Conservation (phyloP, 2,329 filamentous ascomycete genomes). For the Ceratocystis alfenasii region DNA sequence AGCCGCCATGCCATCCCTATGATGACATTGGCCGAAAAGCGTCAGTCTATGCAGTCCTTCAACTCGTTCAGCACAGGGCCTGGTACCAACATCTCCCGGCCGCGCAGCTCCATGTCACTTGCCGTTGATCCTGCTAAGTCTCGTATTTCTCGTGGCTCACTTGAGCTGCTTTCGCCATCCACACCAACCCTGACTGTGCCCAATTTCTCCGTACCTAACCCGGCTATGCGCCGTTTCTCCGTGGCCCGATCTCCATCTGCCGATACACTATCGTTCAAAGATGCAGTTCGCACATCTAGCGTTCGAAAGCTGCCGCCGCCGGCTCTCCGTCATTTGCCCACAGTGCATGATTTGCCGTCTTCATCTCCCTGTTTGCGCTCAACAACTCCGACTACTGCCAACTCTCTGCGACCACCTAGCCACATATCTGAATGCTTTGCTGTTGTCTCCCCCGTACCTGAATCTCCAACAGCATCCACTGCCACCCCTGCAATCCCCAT, state of each 20-base stretch:
- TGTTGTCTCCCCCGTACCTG: conserved; percentile 3
- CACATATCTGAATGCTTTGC: conserved; percentile 9
- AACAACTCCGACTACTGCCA: conserved; percentile 3
- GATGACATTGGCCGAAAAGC: conserved; percentile 35
- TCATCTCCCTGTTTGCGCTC: background rate
- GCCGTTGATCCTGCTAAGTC: conserved; percentile 28
- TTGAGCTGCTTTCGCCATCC: background rate
- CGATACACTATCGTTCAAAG: conserved; percentile 18
- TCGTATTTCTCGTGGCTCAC: conserved; percentile 9
- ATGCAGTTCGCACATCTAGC: conserved; percentile 9
- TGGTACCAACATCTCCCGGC: conserved; percentile 32
- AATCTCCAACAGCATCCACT: background rate
- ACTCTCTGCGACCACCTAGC: background rate
- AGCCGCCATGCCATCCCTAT: conserved; percentile 34
- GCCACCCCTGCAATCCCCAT: background rate
- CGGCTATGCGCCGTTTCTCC: conserved; percentile 16
- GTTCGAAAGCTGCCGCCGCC: conserved; percentile 17
- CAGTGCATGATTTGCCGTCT: conserved; percentile 15
- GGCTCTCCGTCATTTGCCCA: conserved; percentile 13
- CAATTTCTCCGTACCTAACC: conserved; percentile 22
- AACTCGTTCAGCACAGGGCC: conserved; percentile 22
- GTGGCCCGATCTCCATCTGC: conserved; percentile 16
- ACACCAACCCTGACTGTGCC: conserved; percentile 7
- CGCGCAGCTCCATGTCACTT: conserved; percentile 34
- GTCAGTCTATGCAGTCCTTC: conserved; percentile 41